A percentile compares a stretch with the other conserved stretches of the same genome.
These are phyloP conservation scores for Epithemia pelagica DNA, from an alignment of 108 stramenopile species.

Conservation along the genomic window DNA sequence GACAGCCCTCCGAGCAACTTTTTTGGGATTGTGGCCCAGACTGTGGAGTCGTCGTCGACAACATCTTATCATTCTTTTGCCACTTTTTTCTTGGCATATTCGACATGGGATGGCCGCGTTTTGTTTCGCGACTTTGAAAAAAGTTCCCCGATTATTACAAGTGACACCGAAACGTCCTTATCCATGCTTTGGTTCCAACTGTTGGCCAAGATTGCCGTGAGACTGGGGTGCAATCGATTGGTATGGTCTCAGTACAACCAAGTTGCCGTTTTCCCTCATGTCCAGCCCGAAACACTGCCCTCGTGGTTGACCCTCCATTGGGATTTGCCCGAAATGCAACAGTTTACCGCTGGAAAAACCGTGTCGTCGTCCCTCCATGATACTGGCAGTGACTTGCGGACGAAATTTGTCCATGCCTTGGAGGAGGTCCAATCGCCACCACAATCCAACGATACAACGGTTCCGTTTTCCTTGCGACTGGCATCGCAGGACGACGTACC, in stretches of 20 bases:
- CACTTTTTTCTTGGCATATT: slow-evolving; percentile 31
- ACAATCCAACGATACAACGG: not conserved
- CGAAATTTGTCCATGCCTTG: not conserved
- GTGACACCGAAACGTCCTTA: slow-evolving; percentile 9
- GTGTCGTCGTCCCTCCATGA: not conserved
- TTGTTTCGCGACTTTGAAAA: slow-evolving; percentile 22
- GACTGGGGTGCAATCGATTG: slow-evolving; percentile 3
- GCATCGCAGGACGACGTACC: slow-evolving; percentile 9
- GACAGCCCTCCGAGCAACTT: no score
- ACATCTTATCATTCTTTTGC: no score
- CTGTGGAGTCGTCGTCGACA: no score
- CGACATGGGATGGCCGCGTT: slow-evolving; percentile 33
- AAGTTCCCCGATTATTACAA: slow-evolving; percentile 11
- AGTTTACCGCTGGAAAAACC: not conserved
- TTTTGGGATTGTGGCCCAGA: no score
- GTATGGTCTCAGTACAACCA: slow-evolving; percentile 4
- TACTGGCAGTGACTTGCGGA: not conserved
- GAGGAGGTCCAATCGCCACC: not conserved
- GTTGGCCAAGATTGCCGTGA: slow-evolving; percentile 5
- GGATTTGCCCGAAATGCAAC: not conserved
- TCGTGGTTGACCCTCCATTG: slow-evolving; percentile 16
- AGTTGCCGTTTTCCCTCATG: not conserved
- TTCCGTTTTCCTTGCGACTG: not conserved
- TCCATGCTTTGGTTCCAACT: not conserved
- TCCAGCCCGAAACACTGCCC: slow-evolving; percentile 5